phyloP scores from a whole-genome alignment of 2,329 filamentous ascomycete species.

The Xylariaceae sp. region DNA sequence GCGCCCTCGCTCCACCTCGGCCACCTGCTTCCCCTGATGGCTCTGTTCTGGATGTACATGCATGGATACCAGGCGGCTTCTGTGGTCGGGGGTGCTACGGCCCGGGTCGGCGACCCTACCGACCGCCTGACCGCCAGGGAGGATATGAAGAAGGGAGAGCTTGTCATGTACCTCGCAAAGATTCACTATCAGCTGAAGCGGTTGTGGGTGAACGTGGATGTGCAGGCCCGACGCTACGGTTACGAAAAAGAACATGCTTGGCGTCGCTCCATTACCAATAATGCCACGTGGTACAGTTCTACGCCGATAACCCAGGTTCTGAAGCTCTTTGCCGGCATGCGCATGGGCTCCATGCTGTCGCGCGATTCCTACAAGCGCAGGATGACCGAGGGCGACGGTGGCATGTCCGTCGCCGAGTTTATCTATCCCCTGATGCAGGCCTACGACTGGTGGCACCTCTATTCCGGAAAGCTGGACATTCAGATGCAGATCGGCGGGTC shows the following conservation, averaged over 20 bases:
- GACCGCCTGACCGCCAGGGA: conserved; percentile 57
- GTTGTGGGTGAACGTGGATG: conserved; percentile 68
- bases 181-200: conserved; percentile 63
- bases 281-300: conserved; percentile 73
- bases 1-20: conserved; percentile 73
- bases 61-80: conserved; percentile 62
- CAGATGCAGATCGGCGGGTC: conserved; percentile 90
- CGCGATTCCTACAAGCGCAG: conserved; percentile 84
- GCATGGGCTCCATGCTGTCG: conserved; percentile 79
- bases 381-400: conserved; percentile 75
- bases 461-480: conserved; percentile 48
- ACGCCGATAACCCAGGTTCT: conserved; percentile 65
- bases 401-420: conserved; percentile 93
- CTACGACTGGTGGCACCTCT: conserved; percentile 95
- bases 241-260: conserved; percentile 58
- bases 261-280: conserved; percentile 65
- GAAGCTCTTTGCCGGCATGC: conserved; percentile 63
- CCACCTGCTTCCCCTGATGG: conserved; percentile 75
- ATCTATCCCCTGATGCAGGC: conserved; percentile 87
- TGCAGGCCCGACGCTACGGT: conserved; percentile 56
- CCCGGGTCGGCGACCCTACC: conserved; percentile 71
- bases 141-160: conserved; percentile 40
- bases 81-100: conserved; percentile 67
- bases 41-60: conserved; percentile 76
- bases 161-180: conserved; percentile 57